Evolutionary conservation across 164 flowering plant genomes (phyloP).

Genomic region (Umbellularia californica): DNA sequence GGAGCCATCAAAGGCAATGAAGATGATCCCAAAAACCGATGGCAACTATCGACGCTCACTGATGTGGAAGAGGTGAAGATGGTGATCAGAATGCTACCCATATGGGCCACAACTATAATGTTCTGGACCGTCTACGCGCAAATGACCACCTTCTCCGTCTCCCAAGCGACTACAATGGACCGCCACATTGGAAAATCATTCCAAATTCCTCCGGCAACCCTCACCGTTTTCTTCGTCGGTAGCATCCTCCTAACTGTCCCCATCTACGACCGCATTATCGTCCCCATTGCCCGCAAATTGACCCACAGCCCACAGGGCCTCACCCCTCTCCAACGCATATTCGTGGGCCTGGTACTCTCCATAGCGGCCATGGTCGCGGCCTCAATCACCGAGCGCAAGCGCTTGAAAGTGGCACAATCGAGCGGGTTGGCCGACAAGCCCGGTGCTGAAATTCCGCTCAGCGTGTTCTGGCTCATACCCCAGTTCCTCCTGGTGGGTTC

Average conservation of each 20-base stretch:
- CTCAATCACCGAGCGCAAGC: slow-evolving; percentile 55
- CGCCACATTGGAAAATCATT: slow-evolving; percentile 57
- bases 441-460: slow-evolving; percentile 38
- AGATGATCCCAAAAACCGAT: slow-evolving; percentile 13
- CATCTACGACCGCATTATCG: slow-evolving; percentile 54
- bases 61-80: slow-evolving; percentile 43
- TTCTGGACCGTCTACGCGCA: slow-evolving; percentile 92
- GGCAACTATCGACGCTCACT: slow-evolving; percentile 42
- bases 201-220: slow-evolving; percentile 68
- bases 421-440: slow-evolving; percentile 37
- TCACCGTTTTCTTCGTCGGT: slow-evolving; percentile 78
- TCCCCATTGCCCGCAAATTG: slow-evolving; percentile 32
- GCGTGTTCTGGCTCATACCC: slow-evolving; percentile 68
- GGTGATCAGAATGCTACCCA: slow-evolving; percentile 51
- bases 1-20: slow-evolving; percentile 39
- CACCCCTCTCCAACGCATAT: slow-evolving; percentile 63
- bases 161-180: slow-evolving; percentile 85
- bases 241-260: slow-evolving; percentile 75
- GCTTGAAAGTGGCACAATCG: slow-evolving; percentile 34
- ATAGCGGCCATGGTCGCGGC: slow-evolving; percentile 64
- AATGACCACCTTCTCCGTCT: slow-evolving; percentile 81
- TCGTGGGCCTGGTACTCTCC: slow-evolving; percentile 63
- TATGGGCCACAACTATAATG: slow-evolving; percentile 84
- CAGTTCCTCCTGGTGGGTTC: slow-evolving; percentile 74
- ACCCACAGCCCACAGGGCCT: slow-evolving; percentile 61